These are phyloP conservation scores for Fusarium armeniacum DNA, from an alignment of 2,329 filamentous ascomycete species.

Conservation along the genomic window DNA sequence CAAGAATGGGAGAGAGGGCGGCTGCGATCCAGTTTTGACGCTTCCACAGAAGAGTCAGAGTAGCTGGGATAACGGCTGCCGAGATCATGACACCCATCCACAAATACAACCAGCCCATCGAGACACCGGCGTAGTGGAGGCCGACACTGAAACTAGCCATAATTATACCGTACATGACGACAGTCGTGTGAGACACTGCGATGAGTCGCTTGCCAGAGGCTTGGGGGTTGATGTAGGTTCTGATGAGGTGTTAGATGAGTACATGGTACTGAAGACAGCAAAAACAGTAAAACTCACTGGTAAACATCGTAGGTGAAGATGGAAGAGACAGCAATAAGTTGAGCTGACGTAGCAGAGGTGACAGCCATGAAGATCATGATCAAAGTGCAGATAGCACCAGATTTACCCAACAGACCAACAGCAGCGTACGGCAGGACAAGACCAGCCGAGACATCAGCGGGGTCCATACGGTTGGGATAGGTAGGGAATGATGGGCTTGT, in stretches of 20 bases:
- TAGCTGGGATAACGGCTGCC: slow-evolving; percentile 84
- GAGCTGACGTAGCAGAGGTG: slow-evolving; percentile 84
- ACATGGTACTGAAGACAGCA: accelerated
- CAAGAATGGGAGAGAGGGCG: slow-evolving; percentile 75
- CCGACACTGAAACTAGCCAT: slow-evolving; percentile 86
- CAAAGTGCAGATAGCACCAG: slow-evolving; percentile 44
- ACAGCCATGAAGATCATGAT: slow-evolving; percentile 69
- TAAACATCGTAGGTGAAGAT: slow-evolving; percentile 66
- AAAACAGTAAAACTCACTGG: not conserved
- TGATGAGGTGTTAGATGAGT: not conserved
- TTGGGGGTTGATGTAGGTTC: slow-evolving; percentile 73
- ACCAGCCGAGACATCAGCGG: slow-evolving; percentile 80
- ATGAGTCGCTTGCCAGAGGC: slow-evolving; percentile 84
- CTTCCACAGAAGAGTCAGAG: slow-evolving; percentile 84
- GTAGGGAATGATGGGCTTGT: slow-evolving; percentile 53
- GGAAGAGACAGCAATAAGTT: slow-evolving; percentile 88
- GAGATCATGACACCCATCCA: slow-evolving; percentile 95
- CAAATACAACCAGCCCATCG: slow-evolving; percentile 90
- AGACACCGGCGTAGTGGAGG: slow-evolving; percentile 79
- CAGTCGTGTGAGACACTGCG: slow-evolving; percentile 81
- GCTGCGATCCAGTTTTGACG: slow-evolving; percentile 82
- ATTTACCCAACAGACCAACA: slow-evolving; percentile 77
- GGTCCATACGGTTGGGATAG: slow-evolving; percentile 62
- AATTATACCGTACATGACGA: slow-evolving; percentile 77
- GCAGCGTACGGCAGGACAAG: slow-evolving; percentile 88